A percentile compares a stretch with the other conserved stretches of the same genome.
phyloP scores from a whole-genome alignment of 495 filamentous ascomycete species.

The Pyronema omphalodes region DNA sequence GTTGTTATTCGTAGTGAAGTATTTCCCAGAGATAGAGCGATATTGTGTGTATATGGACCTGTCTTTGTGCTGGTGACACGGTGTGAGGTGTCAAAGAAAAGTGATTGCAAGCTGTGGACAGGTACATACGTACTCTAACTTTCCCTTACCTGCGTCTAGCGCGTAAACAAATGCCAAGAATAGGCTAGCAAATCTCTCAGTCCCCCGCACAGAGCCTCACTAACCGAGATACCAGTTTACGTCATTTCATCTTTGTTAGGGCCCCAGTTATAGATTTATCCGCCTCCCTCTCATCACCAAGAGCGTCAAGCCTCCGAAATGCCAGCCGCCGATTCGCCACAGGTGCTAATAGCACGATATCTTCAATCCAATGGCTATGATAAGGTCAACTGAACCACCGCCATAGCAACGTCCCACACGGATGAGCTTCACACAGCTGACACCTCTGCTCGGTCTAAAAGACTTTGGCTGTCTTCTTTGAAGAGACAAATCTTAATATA shows the following conservation, averaged over 20 bases:
- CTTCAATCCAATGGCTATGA: slow-evolving; percentile 40
- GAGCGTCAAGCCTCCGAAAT: slow-evolving; percentile 12
- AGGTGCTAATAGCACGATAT: slow-evolving; percentile 42
- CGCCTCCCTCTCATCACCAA: neutral
- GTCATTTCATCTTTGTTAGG: neutral
- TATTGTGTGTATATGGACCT: no score
- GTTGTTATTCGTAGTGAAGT: no score
- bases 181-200: no score
- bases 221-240: neutral
- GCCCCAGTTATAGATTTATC: neutral
- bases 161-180: no score
- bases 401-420: slow-evolving; percentile 3
- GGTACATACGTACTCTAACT: no score
- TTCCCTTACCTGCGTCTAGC: no score
- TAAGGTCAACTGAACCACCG: slow-evolving; percentile 27
- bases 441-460: slow-evolving; percentile 8
- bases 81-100: no score
- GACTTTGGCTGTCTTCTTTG: slow-evolving; percentile 41
- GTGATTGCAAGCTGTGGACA: no score
- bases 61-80: no score
- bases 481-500: slow-evolving; percentile 38
- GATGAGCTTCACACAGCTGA: neutral
- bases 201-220: neutral
- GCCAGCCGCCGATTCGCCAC: slow-evolving; percentile 30
- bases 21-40: no score